phyloP scores from a whole-genome alignment of 306 rosid species.

The Carpinus fangiana region DNA sequence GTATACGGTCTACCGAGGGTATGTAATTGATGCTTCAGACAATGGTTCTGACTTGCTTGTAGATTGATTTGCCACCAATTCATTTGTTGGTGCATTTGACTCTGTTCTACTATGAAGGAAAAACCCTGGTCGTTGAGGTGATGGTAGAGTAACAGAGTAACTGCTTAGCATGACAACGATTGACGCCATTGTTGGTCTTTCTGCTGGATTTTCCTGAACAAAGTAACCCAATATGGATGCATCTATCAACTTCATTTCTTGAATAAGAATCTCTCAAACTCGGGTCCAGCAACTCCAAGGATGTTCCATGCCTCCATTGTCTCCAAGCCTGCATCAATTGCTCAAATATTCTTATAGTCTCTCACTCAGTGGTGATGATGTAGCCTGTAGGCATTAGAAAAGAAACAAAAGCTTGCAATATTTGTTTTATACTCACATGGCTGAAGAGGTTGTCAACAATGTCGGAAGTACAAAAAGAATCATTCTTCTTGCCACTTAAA shows the following conservation, averaged over 20 bases:
- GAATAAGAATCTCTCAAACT: constrained; percentile 23
- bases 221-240: constrained; percentile 50
- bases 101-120: background rate
- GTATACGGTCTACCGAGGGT: no score
- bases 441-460: no score
- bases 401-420: background rate
- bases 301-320: constrained; percentile 36
- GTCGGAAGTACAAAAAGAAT: no score
- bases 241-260: constrained; percentile 40
- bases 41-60: no score
- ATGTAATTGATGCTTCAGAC: no score
- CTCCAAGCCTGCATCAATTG: constrained; percentile 40
- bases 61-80: no score
- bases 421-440: no score
- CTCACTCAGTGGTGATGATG: no score
- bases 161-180: constrained; percentile 49
- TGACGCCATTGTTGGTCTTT: constrained; percentile 57
- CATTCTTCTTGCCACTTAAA: no score
- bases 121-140: constrained; percentile 37
- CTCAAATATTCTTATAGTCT: background rate
- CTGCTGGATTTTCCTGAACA: constrained; percentile 48
- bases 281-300: constrained; percentile 35
- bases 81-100: no score
- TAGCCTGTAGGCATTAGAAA: no score
- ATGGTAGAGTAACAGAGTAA: constrained; percentile 23